Conservation (phyloP, 352 stramenopile genomes). For the Phytophthora constricta region DNA sequence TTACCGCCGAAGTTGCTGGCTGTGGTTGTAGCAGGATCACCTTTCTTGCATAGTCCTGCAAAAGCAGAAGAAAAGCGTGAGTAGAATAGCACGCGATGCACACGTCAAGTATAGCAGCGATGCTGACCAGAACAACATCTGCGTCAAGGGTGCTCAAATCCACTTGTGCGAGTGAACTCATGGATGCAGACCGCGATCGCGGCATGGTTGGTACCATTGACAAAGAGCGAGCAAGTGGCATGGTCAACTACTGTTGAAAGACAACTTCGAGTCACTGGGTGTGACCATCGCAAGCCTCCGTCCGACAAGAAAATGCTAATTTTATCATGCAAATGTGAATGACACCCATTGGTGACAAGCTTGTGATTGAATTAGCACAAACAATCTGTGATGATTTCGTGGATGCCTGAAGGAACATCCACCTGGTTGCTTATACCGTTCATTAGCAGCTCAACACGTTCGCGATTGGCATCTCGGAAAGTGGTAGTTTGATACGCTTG, state of each 20-base stretch:
- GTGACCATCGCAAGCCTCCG: neutral
- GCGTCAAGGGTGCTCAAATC: conserved; percentile 37
- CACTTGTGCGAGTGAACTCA: conserved; percentile 41
- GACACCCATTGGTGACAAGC: neutral
- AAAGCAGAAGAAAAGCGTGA: neutral
- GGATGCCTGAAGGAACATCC: conserved; percentile 22
- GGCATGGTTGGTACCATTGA: conserved; percentile 27
- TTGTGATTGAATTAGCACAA: conserved; percentile 12
- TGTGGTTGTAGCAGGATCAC: conserved; percentile 42
- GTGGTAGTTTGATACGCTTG: conserved; percentile 25
- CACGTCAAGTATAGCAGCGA: neutral
- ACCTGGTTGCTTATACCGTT: conserved; percentile 28
- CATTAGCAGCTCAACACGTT: conserved; percentile 31
- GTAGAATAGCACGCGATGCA: neutral
- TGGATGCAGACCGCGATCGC: conserved; percentile 36
- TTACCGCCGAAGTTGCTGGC: conserved; percentile 26
- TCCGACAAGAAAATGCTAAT: neutral
- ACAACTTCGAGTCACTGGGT: too few species aligned
- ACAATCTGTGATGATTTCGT: conserved; percentile 18
- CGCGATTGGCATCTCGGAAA: conserved; percentile 26
- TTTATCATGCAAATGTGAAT: too few species aligned
- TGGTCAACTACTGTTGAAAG: too few species aligned
- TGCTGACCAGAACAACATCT: conserved; percentile 35
- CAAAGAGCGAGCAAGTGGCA: conserved; percentile 12
- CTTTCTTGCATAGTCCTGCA: conserved; percentile 42